Base-by-base conservation (phyloP, 2,329 filamentous ascomycete genomes). In the Ceratocystis diversiconidia region DNA sequence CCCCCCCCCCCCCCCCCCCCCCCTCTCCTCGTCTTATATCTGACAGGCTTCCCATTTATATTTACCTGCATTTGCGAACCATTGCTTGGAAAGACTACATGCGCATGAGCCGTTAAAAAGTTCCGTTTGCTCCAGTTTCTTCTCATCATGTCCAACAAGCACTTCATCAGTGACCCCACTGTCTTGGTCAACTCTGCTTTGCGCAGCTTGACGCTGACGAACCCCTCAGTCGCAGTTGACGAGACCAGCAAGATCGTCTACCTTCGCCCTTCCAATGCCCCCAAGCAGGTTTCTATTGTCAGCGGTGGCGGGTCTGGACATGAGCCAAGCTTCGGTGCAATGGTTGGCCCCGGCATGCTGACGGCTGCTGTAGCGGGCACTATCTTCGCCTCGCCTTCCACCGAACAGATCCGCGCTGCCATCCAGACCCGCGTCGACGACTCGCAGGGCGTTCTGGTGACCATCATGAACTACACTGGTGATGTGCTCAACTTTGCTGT, bases 381-480 rank as follows among this genome's bases (percentile, higher is more conserved):
- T 2, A 92, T 95, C 71, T 95, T 95, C 72, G 90, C 90, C 5
- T 89, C 85, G 19, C 90, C 90, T 0, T 86, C 83, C 5, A 87
- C 90, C 0, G 86, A 94, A 75, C 92, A 96, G 77, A 85, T 96
- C 65, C 84, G 89, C 65, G 80, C 83, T 69, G 90, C 86, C 67
- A 87, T 95, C 64, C 82, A 86, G 72, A 82, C 85, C 52, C 81
- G 89, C 22, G 88, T 95, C 2, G 84, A 89, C 68, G 81, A 82
- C 2, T 79, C 82, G 57, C 82, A 84, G 68, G 92, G 92, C 28
- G 88, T 96, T 1, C 75, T 96, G 50, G 88, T 96, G n/a, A 86
- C 92, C 5, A 89, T 95, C 36, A 96, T 95, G 89, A 96, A 96
- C 75, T 95, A 95, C 75, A 95, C 90, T 1, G 89, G 89, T 46